Percentiles rank a stretch among this genome's conserved stretches.
Conservation (phyloP, 805 yeast species). For the Cyberlindnera sargentensis region DNA sequence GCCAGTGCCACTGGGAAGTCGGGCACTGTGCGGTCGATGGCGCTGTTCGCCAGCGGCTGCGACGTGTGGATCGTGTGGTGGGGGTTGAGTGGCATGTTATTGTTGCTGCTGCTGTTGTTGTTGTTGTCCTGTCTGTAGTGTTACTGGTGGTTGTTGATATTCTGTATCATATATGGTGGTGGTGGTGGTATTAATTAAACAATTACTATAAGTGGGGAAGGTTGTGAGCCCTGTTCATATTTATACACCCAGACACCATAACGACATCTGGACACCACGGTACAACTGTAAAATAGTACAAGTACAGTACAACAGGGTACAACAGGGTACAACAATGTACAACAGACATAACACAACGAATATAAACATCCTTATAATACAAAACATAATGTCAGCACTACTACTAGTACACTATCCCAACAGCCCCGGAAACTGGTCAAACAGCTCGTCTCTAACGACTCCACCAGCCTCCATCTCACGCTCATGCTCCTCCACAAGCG, state of each 20-base stretch:
- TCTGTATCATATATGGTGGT: neutral
- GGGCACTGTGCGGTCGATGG: constrained; percentile 73
- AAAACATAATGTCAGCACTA: too few species aligned
- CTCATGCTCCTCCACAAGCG: constrained; percentile 54
- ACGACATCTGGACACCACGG: too few species aligned
- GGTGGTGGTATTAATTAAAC: too few species aligned
- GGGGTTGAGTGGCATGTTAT: neutral
- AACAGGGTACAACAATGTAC: too few species aligned
- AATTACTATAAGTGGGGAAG: neutral
- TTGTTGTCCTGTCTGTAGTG: neutral
- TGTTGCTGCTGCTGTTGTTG: neutral
- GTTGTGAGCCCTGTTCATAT: too few species aligned
- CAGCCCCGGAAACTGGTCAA: constrained; percentile 15
- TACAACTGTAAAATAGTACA: too few species aligned
- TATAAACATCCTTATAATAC: too few species aligned
- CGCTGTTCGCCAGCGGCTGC: constrained; percentile 59
- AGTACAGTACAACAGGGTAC: too few species aligned
- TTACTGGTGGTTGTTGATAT: neutral
- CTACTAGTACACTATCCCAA: neutral
- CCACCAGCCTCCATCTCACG: constrained; percentile 16
- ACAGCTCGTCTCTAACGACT: constrained; percentile 17
- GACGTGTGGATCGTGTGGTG: constrained; percentile 46
- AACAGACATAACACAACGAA: too few species aligned
- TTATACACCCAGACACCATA: too few species aligned
- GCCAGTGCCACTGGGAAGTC: constrained; percentile 70